Percentiles rank a stretch among this genome's conserved stretches.
Conservation (phyloP, 768 basidiomycete genomes). For the Flagelloscypha sp. region DNA sequence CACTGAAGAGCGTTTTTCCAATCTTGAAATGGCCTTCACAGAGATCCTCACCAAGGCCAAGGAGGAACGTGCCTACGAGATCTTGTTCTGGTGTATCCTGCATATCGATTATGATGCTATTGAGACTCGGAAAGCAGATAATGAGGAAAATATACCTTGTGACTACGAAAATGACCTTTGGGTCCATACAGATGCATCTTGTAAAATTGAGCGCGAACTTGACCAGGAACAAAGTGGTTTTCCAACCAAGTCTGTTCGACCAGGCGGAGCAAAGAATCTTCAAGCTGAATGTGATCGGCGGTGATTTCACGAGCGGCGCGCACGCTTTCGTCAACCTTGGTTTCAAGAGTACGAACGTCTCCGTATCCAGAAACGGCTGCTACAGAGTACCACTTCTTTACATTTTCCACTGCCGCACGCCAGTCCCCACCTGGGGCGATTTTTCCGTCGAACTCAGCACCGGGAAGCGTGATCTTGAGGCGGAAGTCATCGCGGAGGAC, state of each 20-base stretch:
- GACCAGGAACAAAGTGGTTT: constrained; percentile 14
- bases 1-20: not conserved
- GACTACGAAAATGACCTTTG: constrained; percentile 18
- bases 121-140: too few species aligned
- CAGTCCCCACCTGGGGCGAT: not conserved
- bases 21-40: constrained; percentile 1
- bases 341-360: constrained; percentile 15
- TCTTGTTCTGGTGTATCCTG: constrained; percentile 20
- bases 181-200: constrained; percentile 25
- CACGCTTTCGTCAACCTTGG: constrained; percentile 13
- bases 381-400: constrained; percentile 10
- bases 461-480: constrained; percentile 9
- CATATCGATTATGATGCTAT: too few species aligned
- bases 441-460: constrained; percentile 8
- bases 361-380: constrained; percentile 17
- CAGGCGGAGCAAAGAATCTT: constrained; percentile 7
- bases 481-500: constrained; percentile 3
- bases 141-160: too few species aligned
- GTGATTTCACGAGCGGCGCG: constrained; percentile 19
- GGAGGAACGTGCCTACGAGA: constrained; percentile 24
- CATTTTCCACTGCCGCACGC: not conserved
- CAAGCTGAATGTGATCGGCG: constrained; percentile 14
- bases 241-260: constrained; percentile 12
- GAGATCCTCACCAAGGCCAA: constrained; percentile 21
- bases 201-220: constrained; percentile 21